Percentiles rank a stretch among this genome's conserved stretches.
Evolutionary conservation across 1,284 basidiomycete species (phyloP).

Genomic region (Exobasidium rhododendri): DNA sequence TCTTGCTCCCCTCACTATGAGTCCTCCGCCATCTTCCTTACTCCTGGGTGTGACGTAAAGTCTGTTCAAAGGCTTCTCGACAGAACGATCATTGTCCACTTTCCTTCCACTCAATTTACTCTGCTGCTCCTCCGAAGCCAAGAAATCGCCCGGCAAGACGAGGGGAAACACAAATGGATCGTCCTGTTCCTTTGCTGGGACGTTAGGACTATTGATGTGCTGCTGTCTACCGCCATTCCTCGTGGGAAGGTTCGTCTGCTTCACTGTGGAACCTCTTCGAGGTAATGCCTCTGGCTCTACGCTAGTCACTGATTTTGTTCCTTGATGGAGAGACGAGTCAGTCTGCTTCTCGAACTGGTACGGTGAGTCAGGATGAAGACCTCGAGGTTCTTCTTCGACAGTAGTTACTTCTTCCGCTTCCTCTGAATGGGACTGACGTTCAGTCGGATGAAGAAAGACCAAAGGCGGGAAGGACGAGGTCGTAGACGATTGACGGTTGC

Average conservation of each 20-base stretch:
- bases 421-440: neutral
- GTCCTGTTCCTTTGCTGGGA: neutral
- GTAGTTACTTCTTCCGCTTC: conserved; percentile 24
- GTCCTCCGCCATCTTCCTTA: conserved; percentile 33
- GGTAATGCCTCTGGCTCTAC: conserved; percentile 35
- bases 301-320: conserved; percentile 20
- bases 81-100: neutral
- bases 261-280: conserved; percentile 28
- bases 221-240: neutral
- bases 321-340: neutral
- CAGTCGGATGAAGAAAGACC: conserved; percentile 23
- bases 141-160: conserved; percentile 41
- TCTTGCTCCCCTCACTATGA: conserved; percentile 35
- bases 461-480: conserved; percentile 24
- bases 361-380: conserved; percentile 10
- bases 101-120: neutral
- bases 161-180: conserved; percentile 40
- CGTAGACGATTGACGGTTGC: conserved; percentile 3
- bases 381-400: conserved; percentile 39
- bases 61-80: conserved; percentile 27
- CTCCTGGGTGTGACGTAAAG: conserved; percentile 41
- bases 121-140: conserved; percentile 28
- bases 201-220: conserved; percentile 8
- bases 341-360: neutral
- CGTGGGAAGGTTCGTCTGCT: conserved; percentile 2